phyloP scores from a whole-genome alignment of 495 filamentous ascomycete species.

The Cercophora newfieldiana region DNA sequence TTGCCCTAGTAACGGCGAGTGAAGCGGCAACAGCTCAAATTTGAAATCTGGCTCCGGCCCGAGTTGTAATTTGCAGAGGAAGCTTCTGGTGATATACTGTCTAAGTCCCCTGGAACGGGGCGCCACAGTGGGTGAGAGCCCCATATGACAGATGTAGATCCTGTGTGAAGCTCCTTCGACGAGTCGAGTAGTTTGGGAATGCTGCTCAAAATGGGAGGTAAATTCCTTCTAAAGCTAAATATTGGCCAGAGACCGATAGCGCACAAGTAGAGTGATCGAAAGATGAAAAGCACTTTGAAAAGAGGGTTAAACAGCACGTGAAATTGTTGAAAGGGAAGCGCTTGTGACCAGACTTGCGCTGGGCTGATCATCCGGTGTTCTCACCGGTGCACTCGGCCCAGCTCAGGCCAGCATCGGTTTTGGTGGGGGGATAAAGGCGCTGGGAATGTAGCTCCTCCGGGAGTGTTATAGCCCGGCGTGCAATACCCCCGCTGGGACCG shows the following conservation, averaged over 20 bases:
- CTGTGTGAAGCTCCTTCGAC: constrained; percentile 62
- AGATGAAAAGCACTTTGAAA: constrained; percentile 75
- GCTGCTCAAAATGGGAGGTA: constrained; percentile 72
- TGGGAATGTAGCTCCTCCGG: constrained; percentile 59
- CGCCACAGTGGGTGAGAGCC: constrained; percentile 60
- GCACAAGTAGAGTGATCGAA: constrained; percentile 73
- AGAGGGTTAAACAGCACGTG: constrained; percentile 73
- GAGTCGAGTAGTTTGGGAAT: constrained; percentile 72
- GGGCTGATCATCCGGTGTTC: constrained; percentile 55
- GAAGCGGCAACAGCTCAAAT: constrained; percentile 72
- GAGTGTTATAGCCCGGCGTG: constrained; percentile 60
- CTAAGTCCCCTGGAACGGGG: constrained; percentile 64
- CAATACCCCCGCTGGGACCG: constrained; percentile 29
- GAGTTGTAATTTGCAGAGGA: constrained; percentile 70
- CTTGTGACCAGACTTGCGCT: constrained; percentile 61
- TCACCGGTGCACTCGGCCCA: constrained; percentile 54
- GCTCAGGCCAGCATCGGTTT: constrained; percentile 65
- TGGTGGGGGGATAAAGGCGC: constrained; percentile 56
- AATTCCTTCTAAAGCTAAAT: constrained; percentile 71
- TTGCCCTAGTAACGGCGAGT: constrained; percentile 70
- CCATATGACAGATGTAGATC: constrained; percentile 35
- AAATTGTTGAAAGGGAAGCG: constrained; percentile 78
- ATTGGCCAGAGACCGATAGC: constrained; percentile 70
- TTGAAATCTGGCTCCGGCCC: constrained; percentile 64
- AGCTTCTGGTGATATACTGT: constrained; percentile 55